Evolutionary conservation across 2,329 filamentous ascomycete genomes (phyloP), one percentile per base, ranked within the genome.

Genomic region (Xylaria sp.): DNA sequence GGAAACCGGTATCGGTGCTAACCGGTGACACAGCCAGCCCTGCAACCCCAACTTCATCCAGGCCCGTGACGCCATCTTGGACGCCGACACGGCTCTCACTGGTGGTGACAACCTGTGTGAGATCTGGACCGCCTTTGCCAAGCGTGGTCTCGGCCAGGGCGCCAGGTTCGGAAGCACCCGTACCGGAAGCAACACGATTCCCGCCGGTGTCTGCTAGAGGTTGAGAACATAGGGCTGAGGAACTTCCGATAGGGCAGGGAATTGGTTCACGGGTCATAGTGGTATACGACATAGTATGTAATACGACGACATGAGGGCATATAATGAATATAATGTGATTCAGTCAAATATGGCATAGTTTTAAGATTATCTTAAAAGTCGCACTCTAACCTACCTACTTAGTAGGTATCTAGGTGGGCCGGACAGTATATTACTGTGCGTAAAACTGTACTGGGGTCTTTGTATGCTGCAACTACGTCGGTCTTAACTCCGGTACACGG

Each of bases 91-190:
- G 67, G 77, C 77, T 2, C 71, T 83, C n/a, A 83, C 81, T 2
- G 78, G 77, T 7, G 82, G 81, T 3, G 71, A 74, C 46, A 83
- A 84, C 68, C 63, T 64, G 19, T 84, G 82, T 62, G 76, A 77
- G 67, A 75, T 84, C 68, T 84, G 82, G 82, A 80, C 68, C 4
- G 82, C 74, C 1, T 84, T 84, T 65, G 81, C 82, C 14, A 83
- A 83, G 77, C 73, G 82, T 17, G 82, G 82, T 4, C 72, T 84
- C n/a, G 82, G 82, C 52, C 17, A 70, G 35, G 70, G 70, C 50
- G 76, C 76, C 19, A 66, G 38, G 35, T 69, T 59, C 42, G 67
- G 66, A 61, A 50, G 11, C 57, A 65, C 37, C 46, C 71, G 72
- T 25, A 70, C 59, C 3, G 74, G 72, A 60, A 74, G 72, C 74